Evolutionary conservation across 2,329 filamentous ascomycete genomes (phyloP), one percentile per base, ranked within the genome.

Genomic region (Monilinia vaccinii-corymbosi): DNA sequence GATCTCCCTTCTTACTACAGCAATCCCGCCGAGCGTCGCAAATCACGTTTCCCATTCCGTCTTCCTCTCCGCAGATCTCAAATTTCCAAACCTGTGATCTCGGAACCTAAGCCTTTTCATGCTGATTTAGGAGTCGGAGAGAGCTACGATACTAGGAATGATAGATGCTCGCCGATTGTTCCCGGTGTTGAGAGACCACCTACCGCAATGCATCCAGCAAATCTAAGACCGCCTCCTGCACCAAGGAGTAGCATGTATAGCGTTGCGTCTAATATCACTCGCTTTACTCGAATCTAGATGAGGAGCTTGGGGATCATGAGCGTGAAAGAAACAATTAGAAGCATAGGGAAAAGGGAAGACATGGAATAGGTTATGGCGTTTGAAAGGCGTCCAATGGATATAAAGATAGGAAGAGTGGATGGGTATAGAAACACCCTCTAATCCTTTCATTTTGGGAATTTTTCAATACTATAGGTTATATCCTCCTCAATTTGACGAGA

Each of bases 61-160:
- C 79, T 65, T 72, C 78, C 58, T 10, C 61, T 71, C 21, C 70
- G 70, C 44, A 60, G 51, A 11, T 70, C 83, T 51, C 79, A 81
- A 63, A 85, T 87, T 65, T 83, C 81, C 1, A 76, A 74, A 11
- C 82, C 83, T 0, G 71, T 82, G 61, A 76, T 78, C 58, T 75
- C 76, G 34, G 79, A 81, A 62, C 75, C 76, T 1, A 68, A 73
- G n/a, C 76, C 51, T 5, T 53, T 32, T 1, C 38, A 53, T n/a
- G 25, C 51, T 2, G 51, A 53, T 53, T 18, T 53, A 2, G 51
- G 44, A 32, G 25, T 23, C 2, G 38, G 51, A 2, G 25, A 53
- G 6, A 53, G 18, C 8, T 53, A 53, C 13, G 38, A 53, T 18
- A 44, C 13, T n/a, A 53, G n/a, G 23, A 44, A 6, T 1, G 49